Percentiles rank a stretch among this genome's conserved stretches.
Conservation (phyloP, 495 filamentous ascomycete species). For the Penicillium robsamsonii region DNA sequence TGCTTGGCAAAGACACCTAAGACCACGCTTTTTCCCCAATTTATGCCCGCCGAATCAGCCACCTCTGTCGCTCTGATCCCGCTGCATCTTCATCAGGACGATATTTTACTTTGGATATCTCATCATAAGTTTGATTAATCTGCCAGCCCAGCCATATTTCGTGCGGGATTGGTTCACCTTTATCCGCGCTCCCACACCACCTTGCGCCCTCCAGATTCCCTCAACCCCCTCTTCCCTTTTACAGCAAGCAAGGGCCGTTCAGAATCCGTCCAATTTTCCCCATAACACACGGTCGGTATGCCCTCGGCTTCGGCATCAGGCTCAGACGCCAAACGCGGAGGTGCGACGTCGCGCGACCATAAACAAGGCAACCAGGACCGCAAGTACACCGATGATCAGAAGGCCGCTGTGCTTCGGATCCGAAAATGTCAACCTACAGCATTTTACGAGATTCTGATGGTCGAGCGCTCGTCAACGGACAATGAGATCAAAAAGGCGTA, state of each 20-base stretch:
- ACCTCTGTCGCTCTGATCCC: constrained; percentile 14
- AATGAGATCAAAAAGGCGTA: constrained; percentile 96
- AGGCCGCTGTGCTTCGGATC: constrained; percentile 83
- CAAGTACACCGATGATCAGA: constrained; percentile 86
- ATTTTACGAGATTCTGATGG: constrained; percentile 89
- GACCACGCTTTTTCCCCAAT: constrained; percentile 24
- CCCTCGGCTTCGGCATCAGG: constrained; percentile 75
- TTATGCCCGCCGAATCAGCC: constrained; percentile 13
- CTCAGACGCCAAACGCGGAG: constrained; percentile 58
- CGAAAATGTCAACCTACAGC: constrained; percentile 77
- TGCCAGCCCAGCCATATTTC: constrained; percentile 5
- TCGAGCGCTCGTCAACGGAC: constrained; percentile 72
- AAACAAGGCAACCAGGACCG: constrained; percentile 92
- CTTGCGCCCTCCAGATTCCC: constrained; percentile 4
- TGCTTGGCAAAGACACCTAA: constrained; percentile 36
- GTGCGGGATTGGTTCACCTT: constrained; percentile 21
- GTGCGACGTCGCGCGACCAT: constrained; percentile 75
- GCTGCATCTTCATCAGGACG: constrained; percentile 8
- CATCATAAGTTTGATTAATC: constrained; percentile 6
- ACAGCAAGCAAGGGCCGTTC: not conserved
- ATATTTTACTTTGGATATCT: constrained; percentile 8
- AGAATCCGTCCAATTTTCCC: not conserved
- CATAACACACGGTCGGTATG: constrained; percentile 50
- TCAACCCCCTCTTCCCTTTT: constrained; percentile 9
- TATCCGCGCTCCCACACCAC: constrained; percentile 25